A percentile compares a stretch with the other conserved stretches of the same genome.
Conservation (phyloP, 257 asterid species). For the Fraxinus anomala region DNA sequence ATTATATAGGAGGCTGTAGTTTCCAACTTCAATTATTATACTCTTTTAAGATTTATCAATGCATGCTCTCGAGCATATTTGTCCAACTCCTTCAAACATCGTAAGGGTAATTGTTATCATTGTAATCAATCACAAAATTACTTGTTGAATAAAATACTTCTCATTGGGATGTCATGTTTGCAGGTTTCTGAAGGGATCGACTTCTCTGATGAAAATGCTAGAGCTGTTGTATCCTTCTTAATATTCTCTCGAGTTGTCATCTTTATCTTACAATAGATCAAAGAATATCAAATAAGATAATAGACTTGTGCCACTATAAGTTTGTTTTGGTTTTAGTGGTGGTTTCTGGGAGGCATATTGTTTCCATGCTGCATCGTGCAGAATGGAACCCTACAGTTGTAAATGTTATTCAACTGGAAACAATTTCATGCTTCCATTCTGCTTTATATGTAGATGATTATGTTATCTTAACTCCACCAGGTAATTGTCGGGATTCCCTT, state of each 20-base stretch:
- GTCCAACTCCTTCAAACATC: conserved; percentile 8
- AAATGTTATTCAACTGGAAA: conserved; percentile 16
- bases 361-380: conserved; percentile 15
- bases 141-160: conserved; percentile 5
- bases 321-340: conserved; percentile 10
- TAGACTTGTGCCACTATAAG: neutral
- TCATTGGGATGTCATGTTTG: conserved; percentile 28
- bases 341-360: conserved; percentile 4
- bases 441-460: conserved; percentile 15
- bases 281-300: conserved; percentile 4
- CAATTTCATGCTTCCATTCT: conserved; percentile 3
- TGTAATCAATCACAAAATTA: conserved; percentile 12
- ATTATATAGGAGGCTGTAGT: neutral
- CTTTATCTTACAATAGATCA: conserved; percentile 23
- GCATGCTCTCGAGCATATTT: conserved; percentile 1
- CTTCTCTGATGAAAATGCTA: conserved; percentile 94
- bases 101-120: conserved; percentile 1
- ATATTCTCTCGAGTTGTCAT: conserved; percentile 14
- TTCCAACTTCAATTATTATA: conserved; percentile 7
- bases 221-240: conserved; percentile 90
- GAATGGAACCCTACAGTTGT: conserved; percentile 11
- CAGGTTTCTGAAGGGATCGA: conserved; percentile 99
- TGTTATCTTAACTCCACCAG: conserved; percentile 66
- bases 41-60: neutral
- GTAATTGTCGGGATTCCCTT: conserved; percentile 95